Percentiles rank a stretch among this genome's conserved stretches.
phyloP scores from a whole-genome alignment of 768 basidiomycete species.

The Macrolepiota albuminosa region DNA sequence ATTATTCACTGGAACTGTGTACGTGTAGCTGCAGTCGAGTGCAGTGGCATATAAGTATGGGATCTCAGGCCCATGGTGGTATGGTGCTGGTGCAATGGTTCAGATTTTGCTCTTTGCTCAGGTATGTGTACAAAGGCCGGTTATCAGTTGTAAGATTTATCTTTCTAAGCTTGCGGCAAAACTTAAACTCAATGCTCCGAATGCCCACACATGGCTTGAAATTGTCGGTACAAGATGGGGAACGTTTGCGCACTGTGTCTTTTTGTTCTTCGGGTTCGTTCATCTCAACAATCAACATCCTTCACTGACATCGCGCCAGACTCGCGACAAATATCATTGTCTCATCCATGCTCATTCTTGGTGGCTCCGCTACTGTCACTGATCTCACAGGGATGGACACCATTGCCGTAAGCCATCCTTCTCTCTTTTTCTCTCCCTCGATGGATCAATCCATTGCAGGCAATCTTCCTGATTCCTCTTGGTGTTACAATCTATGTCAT shows the following conservation, averaged over 20 bases:
- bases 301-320: slow-evolving; percentile 24
- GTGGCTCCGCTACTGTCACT: slow-evolving; percentile 84
- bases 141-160: slow-evolving; percentile 45
- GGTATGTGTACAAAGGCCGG: slow-evolving; percentile 39
- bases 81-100: slow-evolving; percentile 84
- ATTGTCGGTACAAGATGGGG: slow-evolving; percentile 85
- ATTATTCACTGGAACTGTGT: too few relatives aligned
- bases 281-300: not conserved
- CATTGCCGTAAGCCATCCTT: slow-evolving; percentile 45
- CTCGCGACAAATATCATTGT: slow-evolving; percentile 89
- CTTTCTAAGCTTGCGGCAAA: slow-evolving; percentile 77
- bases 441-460: slow-evolving; percentile 29
- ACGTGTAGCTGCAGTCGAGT: too few relatives aligned
- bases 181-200: slow-evolving; percentile 86
- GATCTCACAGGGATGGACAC: slow-evolving; percentile 88
- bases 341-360: slow-evolving; percentile 79
- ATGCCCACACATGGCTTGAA: slow-evolving; percentile 86
- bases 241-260: slow-evolving; percentile 67
- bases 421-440: not conserved
- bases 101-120: slow-evolving; percentile 89
- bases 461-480: slow-evolving; percentile 86
- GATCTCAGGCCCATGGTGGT: too few relatives aligned
- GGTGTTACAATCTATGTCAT: slow-evolving; percentile 88
- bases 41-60: too few relatives aligned
- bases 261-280: slow-evolving; percentile 81